Conservation (phyloP, 768 basidiomycete genomes). For the Amanita thiersii region DNA sequence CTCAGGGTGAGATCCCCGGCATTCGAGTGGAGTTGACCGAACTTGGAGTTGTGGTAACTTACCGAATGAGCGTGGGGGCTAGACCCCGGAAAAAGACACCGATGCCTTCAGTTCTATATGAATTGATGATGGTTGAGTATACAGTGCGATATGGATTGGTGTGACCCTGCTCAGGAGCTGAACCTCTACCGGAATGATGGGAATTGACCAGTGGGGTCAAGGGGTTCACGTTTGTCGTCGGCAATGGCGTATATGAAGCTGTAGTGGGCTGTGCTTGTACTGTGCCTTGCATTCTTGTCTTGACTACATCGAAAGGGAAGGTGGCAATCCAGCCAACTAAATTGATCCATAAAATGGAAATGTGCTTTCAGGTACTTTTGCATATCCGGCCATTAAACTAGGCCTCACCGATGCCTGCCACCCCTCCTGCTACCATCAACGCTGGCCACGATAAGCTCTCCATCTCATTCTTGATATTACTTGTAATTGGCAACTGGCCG, state of each 20-base stretch:
- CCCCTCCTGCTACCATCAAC: conserved; percentile 64
- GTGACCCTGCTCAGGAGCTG: conserved; percentile 41
- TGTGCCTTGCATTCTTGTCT: conserved; percentile 76
- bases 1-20: not conserved
- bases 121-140: conserved; percentile 46
- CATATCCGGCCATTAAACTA: not conserved
- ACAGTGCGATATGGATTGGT: conserved; percentile 52
- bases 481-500: conserved; percentile 24
- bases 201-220: conserved; percentile 9
- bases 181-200: not conserved
- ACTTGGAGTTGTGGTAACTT: conserved; percentile 15
- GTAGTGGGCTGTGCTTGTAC: too few species aligned
- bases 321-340: conserved; percentile 69
- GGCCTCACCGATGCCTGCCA: conserved; percentile 54
- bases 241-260: too few species aligned
- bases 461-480: conserved; percentile 31
- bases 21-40: conserved; percentile 1
- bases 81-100: conserved; percentile 72
- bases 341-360: conserved; percentile 2
- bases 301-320: conserved; percentile 86
- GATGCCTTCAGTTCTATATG: conserved; percentile 57
- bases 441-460: conserved; percentile 39
- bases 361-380: not conserved
- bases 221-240: not conserved
- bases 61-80: conserved; percentile 76